Conservation (phyloP, 345 rosid species). For the Stellera chamaejasme region DNA sequence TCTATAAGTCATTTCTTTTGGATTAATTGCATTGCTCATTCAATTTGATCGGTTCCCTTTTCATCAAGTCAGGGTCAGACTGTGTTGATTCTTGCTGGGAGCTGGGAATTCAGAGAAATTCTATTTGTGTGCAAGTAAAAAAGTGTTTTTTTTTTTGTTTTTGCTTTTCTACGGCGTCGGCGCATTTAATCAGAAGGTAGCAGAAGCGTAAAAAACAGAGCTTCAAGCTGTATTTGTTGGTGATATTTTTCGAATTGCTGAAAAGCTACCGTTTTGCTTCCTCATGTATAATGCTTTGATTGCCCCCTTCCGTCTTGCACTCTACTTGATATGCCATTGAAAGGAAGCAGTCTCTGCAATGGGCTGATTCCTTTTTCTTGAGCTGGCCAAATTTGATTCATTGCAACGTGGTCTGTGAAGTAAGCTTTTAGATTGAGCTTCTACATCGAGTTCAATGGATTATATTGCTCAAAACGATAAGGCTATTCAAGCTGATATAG, state of each 20-base stretch:
- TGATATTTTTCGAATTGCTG: slow-evolving; percentile 15
- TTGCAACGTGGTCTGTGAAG: neutral
- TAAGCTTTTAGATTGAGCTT: slow-evolving; percentile 1
- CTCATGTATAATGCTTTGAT: slow-evolving; percentile 14
- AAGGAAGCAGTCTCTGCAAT: slow-evolving; percentile 9
- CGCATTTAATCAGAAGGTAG: neutral
- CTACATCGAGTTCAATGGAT: slow-evolving; percentile 24
- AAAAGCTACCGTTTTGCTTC: slow-evolving; percentile 12
- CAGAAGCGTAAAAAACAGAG: neutral
- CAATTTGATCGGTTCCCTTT: no score
- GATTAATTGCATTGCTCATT: no score
- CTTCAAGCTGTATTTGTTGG: slow-evolving; percentile 7
- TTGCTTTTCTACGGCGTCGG: no score
- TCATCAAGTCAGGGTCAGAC: no score
- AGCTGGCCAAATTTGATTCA: slow-evolving; percentile 1
- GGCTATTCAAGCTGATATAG: slow-evolving; percentile 61
- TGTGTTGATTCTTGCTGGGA: no score
- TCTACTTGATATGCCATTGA: slow-evolving; percentile 5
- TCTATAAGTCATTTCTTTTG: no score
- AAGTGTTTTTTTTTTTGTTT: no score
- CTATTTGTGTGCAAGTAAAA: no score
- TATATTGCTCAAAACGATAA: slow-evolving; percentile 20
- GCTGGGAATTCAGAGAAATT: no score
- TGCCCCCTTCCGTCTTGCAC: slow-evolving; percentile 16
- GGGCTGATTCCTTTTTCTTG: slow-evolving; percentile 9